Conservation (phyloP, 148 eudicot species). For the Hydrangea macrophylla region DNA sequence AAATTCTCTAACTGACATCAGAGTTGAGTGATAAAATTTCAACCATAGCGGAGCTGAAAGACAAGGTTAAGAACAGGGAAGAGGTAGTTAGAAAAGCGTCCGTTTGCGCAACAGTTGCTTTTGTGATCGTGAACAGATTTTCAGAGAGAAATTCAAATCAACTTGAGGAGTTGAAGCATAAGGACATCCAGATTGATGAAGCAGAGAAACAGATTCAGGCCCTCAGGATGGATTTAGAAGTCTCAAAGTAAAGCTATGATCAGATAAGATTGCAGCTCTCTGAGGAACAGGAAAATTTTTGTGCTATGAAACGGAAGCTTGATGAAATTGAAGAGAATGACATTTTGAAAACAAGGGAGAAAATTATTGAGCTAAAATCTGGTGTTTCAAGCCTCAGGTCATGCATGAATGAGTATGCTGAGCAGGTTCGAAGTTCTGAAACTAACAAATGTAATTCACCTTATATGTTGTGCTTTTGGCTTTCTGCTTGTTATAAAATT, state of each 20-base stretch:
- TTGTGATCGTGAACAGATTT: conserved; percentile 57
- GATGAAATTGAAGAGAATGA: conserved; percentile 37
- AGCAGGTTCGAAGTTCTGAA: conserved; percentile 12
- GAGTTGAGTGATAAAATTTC: conserved; percentile 38
- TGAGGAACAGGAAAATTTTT: conserved; percentile 30
- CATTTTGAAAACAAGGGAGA: conserved; percentile 42
- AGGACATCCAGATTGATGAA: conserved; percentile 35
- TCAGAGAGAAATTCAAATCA: conserved; percentile 46
- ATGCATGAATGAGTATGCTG: conserved; percentile 33
- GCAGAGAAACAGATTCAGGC: conserved; percentile 32
- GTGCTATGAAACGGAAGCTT: conserved; percentile 29
- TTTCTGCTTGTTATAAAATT: background rate
- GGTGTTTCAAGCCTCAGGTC: conserved; percentile 45
- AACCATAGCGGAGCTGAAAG: conserved; percentile 35
- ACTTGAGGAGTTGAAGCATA: conserved; percentile 30
- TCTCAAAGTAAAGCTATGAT: conserved; percentile 27
- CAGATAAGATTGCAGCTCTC: conserved; percentile 30
- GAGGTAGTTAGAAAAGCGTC: conserved; percentile 41
- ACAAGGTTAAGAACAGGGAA: conserved; percentile 30
- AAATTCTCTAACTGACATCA: conserved; percentile 41
- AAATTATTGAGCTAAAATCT: conserved; percentile 39
- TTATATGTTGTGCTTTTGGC: background rate
- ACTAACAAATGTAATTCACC: conserved; percentile 2
- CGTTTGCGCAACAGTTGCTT: conserved; percentile 64
- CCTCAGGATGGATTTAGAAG: conserved; percentile 34